These are phyloP conservation scores for Camelina hispida DNA, from an alignment of 345 rosid species.

Conservation along the genomic window DNA sequence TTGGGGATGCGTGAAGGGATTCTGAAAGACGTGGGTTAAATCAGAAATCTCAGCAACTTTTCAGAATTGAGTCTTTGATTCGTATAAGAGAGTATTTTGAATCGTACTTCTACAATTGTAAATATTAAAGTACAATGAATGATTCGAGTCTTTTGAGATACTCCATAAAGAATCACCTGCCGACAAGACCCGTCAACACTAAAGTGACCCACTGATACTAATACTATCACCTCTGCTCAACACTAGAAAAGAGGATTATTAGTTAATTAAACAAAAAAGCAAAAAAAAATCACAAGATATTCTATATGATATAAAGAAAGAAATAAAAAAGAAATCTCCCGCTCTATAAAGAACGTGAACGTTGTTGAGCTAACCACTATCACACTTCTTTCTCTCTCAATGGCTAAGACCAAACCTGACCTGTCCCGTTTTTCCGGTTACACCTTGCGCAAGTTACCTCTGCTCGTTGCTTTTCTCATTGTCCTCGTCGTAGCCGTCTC, in stretches of 20 bases:
- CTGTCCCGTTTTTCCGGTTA: background rate
- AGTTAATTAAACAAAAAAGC: background rate
- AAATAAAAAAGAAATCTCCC: background rate
- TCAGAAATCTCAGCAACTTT: background rate
- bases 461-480: constrained; percentile 49
- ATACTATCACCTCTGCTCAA: background rate
- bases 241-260: too few species aligned
- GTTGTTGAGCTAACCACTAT: background rate
- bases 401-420: constrained; percentile 1
- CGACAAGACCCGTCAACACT: background rate
- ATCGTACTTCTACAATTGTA: background rate
- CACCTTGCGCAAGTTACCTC: constrained; percentile 34
- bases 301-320: background rate
- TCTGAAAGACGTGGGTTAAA: background rate
- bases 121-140: background rate
- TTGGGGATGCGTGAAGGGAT: background rate
- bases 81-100: background rate
- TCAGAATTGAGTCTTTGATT: background rate
- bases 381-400: background rate
- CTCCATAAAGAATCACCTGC: background rate
- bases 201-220: background rate
- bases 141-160: background rate
- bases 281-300: background rate
- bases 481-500: constrained; percentile 44
- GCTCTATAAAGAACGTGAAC: constrained; percentile 23